Percentiles rank a stretch among this genome's conserved stretches.
Conservation (phyloP, 1,139 yeast species). For the Pichia sp. region DNA sequence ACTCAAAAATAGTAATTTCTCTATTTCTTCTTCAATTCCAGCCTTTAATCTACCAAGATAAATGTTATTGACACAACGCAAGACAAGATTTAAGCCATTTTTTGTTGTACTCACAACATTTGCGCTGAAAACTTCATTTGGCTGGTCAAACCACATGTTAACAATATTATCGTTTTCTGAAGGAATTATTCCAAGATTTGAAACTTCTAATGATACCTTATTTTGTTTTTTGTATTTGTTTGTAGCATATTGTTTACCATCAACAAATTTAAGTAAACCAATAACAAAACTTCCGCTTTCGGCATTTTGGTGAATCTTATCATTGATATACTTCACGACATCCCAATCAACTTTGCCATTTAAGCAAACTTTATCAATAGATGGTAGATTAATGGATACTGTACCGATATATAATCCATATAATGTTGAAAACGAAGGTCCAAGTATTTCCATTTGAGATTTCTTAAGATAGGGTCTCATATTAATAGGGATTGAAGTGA, state of each 20-base stretch:
- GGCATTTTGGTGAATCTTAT: constrained; percentile 1
- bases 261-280: constrained; percentile 1
- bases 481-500: constrained; percentile 15
- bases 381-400: constrained; percentile 6
- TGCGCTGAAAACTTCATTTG: constrained; percentile 3
- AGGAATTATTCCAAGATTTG: constrained; percentile 8
- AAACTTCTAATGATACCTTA: constrained; percentile 3
- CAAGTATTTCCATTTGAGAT: background rate
- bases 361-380: constrained; percentile 6
- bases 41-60: background rate
- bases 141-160: constrained; percentile 13
- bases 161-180: background rate
- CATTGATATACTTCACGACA: constrained; percentile 3
- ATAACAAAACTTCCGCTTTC: background rate
- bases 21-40: constrained; percentile 1
- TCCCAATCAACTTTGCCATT: constrained; percentile 10
- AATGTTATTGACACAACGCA: background rate
- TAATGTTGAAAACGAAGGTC: constrained; percentile 4
- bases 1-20: background rate
- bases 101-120: constrained; percentile 3
- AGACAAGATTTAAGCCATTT: constrained; percentile 2
- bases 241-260: background rate
- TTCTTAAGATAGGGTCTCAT: constrained; percentile 12
- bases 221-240: background rate
- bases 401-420: constrained; percentile 14